phyloP scores from a whole-genome alignment of 2,329 filamentous ascomycete genomes.

The Aspergillus candidus region DNA sequence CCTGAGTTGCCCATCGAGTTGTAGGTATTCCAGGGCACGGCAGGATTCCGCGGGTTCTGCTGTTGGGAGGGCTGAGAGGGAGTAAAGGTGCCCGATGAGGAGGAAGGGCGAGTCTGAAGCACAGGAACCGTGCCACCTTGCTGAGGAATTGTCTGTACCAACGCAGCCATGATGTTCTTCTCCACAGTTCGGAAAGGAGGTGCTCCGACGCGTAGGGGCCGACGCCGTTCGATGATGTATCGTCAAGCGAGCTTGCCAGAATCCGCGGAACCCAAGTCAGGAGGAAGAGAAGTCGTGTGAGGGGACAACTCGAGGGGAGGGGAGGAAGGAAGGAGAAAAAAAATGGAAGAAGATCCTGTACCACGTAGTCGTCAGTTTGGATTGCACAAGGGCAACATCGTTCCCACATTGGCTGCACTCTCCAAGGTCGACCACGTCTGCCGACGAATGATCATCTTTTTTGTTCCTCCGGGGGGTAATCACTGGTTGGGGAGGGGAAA shows the following conservation, averaged over 20 bases:
- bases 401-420: slow-evolving; percentile 9
- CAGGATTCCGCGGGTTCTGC: slow-evolving; percentile 35
- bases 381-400: slow-evolving; percentile 14
- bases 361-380: slow-evolving; percentile 21
- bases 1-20: slow-evolving; percentile 33
- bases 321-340: slow-evolving; percentile 17
- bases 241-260: slow-evolving; percentile 7
- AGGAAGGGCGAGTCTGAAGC: slow-evolving; percentile 66
- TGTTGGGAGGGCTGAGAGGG: slow-evolving; percentile 29
- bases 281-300: slow-evolving; percentile 12
- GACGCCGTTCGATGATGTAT: slow-evolving; percentile 11
- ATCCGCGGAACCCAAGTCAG: slow-evolving; percentile 6
- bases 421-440: slow-evolving; percentile 7
- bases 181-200: slow-evolving; percentile 14
- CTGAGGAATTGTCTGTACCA: slow-evolving; percentile 75
- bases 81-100: slow-evolving; percentile 55
- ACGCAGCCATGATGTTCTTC: slow-evolving; percentile 65
- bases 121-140: slow-evolving; percentile 67
- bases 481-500: slow-evolving; percentile 1
- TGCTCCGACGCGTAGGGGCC: slow-evolving; percentile 18
- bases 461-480: slow-evolving; percentile 1
- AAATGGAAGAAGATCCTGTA: slow-evolving; percentile 15
- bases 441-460: slow-evolving; percentile 3
- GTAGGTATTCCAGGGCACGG: slow-evolving; percentile 39
- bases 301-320: slow-evolving; percentile 13